Base-by-base conservation (phyloP, 345 rosid species). In the Lepidium sativum region DNA sequence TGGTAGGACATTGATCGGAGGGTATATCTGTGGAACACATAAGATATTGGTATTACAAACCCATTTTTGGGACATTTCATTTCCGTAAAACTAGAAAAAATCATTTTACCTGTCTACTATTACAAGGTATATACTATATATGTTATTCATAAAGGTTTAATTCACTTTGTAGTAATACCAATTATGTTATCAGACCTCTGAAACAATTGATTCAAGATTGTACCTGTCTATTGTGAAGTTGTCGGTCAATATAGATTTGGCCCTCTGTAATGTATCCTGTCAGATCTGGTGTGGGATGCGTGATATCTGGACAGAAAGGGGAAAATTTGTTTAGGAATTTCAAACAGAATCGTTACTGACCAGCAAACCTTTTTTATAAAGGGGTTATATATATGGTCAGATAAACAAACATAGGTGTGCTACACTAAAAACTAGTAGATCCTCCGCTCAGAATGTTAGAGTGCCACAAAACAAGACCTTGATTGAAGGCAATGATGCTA, bases 241-340 rank as follows among this genome's bases (percentile, higher is more conserved):
- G 96, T 58, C 96, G 77, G 72, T 91, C 96, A 64, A 87, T 83
- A 71, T 91, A 87, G 70, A 88, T 88, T 73, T 91, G 96, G 44
- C 97, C 97, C 80, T 91, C 97, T 1, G 97, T 91, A 70, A 91
- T 91, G 65, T 91, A 91, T 40, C 97, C 97, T 6, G 96, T 91
- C 66, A 91, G 89, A 83, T 91, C 97, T 1, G 97, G 96, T 60
- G 89, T 91, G 17, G 97, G 97, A 80, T 91, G 96, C 4, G 97
- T 91, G 43, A 91, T 91, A 82, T 91, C 97, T 91, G 85, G 54
- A 43, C 49, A 56, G 64, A 57, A 4, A 31, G 16, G 62, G 21
- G 44, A 4, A 2, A 34, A 25, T 15, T 8, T 5, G 31, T 27
- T 27, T 27, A 38, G 31, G 21, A 48, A 48, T 10, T 40, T 64